Evolutionary conservation across 345 rosid species (phyloP).

Genomic region (Heritiera fomes): DNA sequence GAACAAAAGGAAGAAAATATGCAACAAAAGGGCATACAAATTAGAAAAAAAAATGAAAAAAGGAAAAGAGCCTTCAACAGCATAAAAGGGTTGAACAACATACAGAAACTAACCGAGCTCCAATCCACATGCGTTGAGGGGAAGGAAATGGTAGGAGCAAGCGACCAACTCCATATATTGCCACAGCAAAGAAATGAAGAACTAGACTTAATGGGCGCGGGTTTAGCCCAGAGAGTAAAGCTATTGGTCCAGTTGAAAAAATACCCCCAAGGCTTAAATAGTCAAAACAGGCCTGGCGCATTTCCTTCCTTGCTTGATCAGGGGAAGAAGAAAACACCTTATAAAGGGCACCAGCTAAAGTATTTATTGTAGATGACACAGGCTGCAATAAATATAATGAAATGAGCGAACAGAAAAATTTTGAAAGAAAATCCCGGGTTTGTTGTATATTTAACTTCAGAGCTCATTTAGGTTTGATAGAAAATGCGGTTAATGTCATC

Average conservation of each 20-base stretch:
- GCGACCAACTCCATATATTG: slow-evolving; percentile 53
- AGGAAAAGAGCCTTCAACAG: not conserved
- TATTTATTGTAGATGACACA: slow-evolving; percentile 56
- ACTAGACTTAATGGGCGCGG: slow-evolving; percentile 48
- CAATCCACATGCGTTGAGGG: slow-evolving; percentile 43
- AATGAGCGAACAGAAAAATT: not conserved
- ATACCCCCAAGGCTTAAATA: slow-evolving; percentile 55
- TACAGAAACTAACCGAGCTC: slow-evolving; percentile 48
- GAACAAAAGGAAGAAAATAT: not conserved
- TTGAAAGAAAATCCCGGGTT: not conserved
- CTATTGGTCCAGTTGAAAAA: slow-evolving; percentile 48
- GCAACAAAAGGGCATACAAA: not conserved
- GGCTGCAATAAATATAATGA: slow-evolving; percentile 33
- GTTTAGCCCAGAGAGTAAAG: slow-evolving; percentile 55
- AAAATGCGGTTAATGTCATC: not conserved
- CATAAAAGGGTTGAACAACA: not conserved
- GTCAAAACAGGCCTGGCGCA: slow-evolving; percentile 58
- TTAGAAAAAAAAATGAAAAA: not conserved
- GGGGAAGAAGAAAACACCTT: slow-evolving; percentile 50
- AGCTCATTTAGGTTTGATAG: not conserved
- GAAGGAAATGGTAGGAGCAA: slow-evolving; percentile 54
- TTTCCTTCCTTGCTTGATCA: slow-evolving; percentile 52
- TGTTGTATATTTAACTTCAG: not conserved
- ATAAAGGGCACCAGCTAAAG: slow-evolving; percentile 53
- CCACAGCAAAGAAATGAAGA: slow-evolving; percentile 58